Evolutionary conservation across 305 asterid species (phyloP), one percentile per base, ranked within the genome.

Genomic region (Andrographis paniculata): DNA sequence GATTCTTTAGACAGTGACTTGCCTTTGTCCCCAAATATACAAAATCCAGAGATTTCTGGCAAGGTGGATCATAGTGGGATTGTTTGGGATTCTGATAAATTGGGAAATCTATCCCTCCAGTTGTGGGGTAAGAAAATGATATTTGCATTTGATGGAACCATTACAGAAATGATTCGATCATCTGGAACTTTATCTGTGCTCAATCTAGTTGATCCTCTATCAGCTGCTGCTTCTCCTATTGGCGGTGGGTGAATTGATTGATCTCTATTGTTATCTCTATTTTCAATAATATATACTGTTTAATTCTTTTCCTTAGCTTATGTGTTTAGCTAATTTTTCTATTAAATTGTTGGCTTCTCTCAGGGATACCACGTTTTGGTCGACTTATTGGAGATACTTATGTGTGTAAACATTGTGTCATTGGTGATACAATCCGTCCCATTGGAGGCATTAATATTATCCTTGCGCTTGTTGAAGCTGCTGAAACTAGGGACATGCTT

Each of bases 351-450:
- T 65, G 44, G 23, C 48, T 69, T 20, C 56, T 62, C 58, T 70
- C 72, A 92, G 99, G 99, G 48, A 92, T 92, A 73, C 99, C 99
- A 16, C 99, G 99, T 42, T 84, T 82, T 74, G 99, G 99, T 62
- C 78, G 95, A 59, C 95, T 92, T 56, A 66, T 77, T 39, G 99
- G 99, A 49, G 97, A 92, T 70, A 65, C 82, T 39, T 73, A 78
- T 67, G 82, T 87, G 48, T 92, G 99, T 64, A 87, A 80, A 72
- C 94, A 84, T 53, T 76, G 87, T 65, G 81, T 92, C 61, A 82
- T 92, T 48, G 95, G 99, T 33, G 97, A 92, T 65, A 73, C 95
- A 21, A 76, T 92, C 67, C 86, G 83, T 31, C 87, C 99, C 14
- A 67, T 92, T 57, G 99, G 99, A 64, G 99, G 99, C 57, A 92